Conservation (phyloP, 805 yeast genomes). For the Starmerella etchellsii region DNA sequence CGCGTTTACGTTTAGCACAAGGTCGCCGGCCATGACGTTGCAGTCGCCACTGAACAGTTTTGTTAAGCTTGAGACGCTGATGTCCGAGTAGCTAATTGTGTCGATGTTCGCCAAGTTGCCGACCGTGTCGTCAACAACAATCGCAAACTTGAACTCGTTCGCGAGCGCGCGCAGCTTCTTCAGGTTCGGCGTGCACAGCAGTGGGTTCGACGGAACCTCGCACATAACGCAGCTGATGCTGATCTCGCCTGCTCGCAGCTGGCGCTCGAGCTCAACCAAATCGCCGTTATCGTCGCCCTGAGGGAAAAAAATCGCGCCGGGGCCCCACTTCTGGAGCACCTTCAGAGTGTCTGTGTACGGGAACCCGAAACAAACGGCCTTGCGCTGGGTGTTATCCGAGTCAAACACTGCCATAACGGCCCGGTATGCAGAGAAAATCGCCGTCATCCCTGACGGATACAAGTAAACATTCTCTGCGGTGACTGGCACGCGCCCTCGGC, state of each 20-base stretch:
- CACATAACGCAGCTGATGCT: slow-evolving; percentile 64
- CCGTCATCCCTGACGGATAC: slow-evolving; percentile 86
- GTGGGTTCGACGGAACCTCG: slow-evolving; percentile 93
- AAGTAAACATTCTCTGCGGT: slow-evolving; percentile 41
- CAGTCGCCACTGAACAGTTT: slow-evolving; percentile 91
- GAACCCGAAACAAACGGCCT: slow-evolving; percentile 88
- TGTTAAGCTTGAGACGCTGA: slow-evolving; percentile 75
- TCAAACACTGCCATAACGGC: slow-evolving; percentile 21
- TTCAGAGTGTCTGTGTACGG: slow-evolving; percentile 90
- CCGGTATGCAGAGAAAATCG: slow-evolving; percentile 70
- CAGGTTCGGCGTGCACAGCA: slow-evolving; percentile 73
- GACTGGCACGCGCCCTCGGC: slow-evolving; percentile 5
- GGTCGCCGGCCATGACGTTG: slow-evolving; percentile 88
- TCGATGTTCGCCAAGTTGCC: slow-evolving; percentile 82
- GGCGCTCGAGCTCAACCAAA: slow-evolving; percentile 48
- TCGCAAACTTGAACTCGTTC: slow-evolving; percentile 55
- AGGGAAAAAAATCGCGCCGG: slow-evolving; percentile 79
- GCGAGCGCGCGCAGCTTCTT: slow-evolving; percentile 51
- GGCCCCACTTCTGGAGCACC: slow-evolving; percentile 77
- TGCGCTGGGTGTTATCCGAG: slow-evolving; percentile 23
- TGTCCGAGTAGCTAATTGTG: slow-evolving; percentile 70
- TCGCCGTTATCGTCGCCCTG: slow-evolving; percentile 54
- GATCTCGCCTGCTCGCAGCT: slow-evolving; percentile 49
- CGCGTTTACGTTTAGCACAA: slow-evolving; percentile 62
- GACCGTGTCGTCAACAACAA: slow-evolving; percentile 87